Percentiles rank a stretch among this genome's conserved stretches.
Conservation (phyloP, 208 protist genomes). For the Wallacemonas collosoma region DNA sequence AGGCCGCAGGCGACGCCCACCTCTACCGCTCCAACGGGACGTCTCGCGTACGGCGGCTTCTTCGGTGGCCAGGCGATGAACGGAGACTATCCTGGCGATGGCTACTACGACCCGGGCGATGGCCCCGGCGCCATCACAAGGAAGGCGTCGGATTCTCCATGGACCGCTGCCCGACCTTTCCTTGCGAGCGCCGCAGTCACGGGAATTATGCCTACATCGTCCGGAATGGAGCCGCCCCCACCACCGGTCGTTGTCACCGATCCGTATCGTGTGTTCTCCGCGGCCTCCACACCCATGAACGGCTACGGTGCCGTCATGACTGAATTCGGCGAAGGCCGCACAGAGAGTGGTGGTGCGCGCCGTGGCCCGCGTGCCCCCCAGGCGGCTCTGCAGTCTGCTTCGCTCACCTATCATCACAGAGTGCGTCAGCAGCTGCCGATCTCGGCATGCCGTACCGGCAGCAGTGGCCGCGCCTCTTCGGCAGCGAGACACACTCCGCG, state of each 20-base stretch:
- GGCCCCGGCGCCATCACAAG: too few relatives aligned
- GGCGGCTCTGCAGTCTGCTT: background rate
- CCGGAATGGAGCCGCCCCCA: background rate
- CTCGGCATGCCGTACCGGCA: background rate
- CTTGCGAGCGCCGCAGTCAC: background rate
- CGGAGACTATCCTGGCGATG: too few relatives aligned
- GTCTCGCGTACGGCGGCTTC: too few relatives aligned
- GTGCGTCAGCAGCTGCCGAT: slow-evolving; percentile 6
- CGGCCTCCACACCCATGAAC: background rate
- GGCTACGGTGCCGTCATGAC: background rate
- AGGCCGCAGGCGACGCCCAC: too few relatives aligned
- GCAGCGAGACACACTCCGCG: too few relatives aligned
- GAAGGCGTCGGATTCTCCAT: background rate
- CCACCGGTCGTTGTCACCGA: background rate
- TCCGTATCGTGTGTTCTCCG: background rate
- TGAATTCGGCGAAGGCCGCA: background rate
- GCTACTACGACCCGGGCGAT: too few relatives aligned
- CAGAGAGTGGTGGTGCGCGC: too few relatives aligned
- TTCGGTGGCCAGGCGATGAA: too few relatives aligned
- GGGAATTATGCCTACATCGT: too few relatives aligned
- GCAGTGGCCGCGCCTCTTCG: too few relatives aligned
- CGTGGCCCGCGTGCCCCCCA: too few relatives aligned
- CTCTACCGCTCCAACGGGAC: too few relatives aligned
- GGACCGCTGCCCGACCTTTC: background rate
- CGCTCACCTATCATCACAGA: background rate